A percentile compares a stretch with the other conserved stretches of the same genome.
Evolutionary conservation across 257 asterid species (phyloP).

Genomic region (Nicotiana undulata): DNA sequence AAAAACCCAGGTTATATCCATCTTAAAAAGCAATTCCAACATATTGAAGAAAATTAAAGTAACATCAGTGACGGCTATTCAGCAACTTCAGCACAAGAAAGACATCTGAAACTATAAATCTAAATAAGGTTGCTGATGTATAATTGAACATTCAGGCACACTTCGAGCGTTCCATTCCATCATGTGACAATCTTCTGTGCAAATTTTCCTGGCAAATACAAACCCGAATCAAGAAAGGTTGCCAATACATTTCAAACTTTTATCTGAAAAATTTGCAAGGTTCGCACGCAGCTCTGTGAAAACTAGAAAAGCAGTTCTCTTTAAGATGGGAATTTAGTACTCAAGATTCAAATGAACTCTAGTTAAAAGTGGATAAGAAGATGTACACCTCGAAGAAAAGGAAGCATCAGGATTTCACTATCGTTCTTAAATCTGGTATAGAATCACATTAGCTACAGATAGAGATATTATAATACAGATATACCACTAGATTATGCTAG

Average conservation of each 20-base stretch:
- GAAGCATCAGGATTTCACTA: not conserved
- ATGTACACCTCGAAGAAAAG: not conserved
- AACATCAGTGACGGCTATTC: not conserved
- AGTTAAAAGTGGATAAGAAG: not conserved
- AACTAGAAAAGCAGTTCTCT: not conserved
- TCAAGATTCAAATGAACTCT: not conserved
- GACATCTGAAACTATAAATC: not conserved
- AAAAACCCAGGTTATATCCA: not conserved
- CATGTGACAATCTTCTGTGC: not conserved
- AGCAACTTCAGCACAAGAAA: conserved; percentile 1
- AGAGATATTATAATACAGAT: not conserved
- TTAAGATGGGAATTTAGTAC: not conserved
- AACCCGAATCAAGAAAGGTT: not conserved
- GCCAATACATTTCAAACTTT: not conserved
- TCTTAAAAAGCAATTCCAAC: not conserved
- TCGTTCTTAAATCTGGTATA: not conserved
- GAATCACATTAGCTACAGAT: not conserved
- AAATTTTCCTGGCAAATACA: not conserved
- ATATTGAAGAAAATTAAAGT: not conserved
- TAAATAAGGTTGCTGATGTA: not conserved
- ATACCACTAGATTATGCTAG: not conserved
- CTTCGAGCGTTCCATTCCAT: not conserved
- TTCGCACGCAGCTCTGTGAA: not conserved
- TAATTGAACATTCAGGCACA: not conserved
- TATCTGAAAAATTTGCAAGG: not conserved